Percentiles rank a stretch among this genome's conserved stretches.
Conservation (phyloP, 148 eudicot species). For the Gaultheria prostrata region DNA sequence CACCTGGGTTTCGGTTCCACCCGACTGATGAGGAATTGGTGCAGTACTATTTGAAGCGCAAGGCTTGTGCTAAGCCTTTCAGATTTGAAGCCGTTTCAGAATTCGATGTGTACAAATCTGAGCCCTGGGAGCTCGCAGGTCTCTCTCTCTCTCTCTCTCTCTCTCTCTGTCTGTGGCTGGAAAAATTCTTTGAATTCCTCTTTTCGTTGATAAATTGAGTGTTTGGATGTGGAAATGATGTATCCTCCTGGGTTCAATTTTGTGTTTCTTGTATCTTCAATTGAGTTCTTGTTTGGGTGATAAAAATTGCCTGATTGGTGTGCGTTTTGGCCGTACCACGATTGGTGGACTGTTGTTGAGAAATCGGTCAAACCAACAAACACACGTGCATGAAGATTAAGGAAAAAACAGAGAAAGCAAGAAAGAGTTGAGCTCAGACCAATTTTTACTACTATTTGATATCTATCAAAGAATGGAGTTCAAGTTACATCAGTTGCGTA, state of each 20-base stretch:
- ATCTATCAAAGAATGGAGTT: too few relatives aligned
- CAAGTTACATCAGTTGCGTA: too few relatives aligned
- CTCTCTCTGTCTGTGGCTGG: background rate
- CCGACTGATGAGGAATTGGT: constrained; percentile 45
- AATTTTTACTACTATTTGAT: too few relatives aligned
- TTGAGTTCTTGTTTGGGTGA: background rate
- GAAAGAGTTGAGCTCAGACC: too few relatives aligned
- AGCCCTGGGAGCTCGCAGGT: constrained; percentile 44
- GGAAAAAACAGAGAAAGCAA: too few relatives aligned
- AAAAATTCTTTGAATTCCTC: background rate
- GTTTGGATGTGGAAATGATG: background rate
- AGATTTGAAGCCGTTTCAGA: constrained; percentile 41
- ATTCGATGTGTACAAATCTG: constrained; percentile 39
- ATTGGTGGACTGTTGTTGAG: background rate
- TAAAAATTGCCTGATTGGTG: background rate
- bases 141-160: background rate
- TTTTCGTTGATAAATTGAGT: background rate
- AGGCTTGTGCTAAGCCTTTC: constrained; percentile 34
- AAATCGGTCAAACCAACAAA: too few relatives aligned
- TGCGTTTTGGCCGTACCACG: background rate
- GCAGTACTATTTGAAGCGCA: constrained; percentile 37
- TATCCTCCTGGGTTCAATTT: background rate
- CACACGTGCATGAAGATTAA: too few relatives aligned
- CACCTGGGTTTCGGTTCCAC: constrained; percentile 43
- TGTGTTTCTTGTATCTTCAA: background rate